Evolutionary conservation across 768 basidiomycete genomes (phyloP).

Genomic region (Galerina sulciceps): DNA sequence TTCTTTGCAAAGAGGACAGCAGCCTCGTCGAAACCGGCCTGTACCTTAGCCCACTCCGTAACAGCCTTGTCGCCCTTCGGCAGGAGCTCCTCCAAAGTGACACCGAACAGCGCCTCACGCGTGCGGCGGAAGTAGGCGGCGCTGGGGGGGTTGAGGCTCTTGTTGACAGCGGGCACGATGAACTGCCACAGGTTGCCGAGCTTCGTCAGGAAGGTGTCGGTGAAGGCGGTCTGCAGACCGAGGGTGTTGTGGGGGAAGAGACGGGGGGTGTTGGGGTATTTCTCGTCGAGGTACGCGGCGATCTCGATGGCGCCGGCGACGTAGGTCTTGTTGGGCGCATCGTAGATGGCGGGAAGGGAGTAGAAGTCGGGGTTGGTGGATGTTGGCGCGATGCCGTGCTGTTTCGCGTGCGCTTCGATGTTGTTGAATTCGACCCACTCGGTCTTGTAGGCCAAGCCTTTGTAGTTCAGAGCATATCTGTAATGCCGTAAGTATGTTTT

Average conservation of each 20-base stretch:
- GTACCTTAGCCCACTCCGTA: constrained; percentile 11
- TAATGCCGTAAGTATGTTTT: too few species aligned
- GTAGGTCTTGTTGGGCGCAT: constrained; percentile 38
- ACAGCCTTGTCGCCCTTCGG: constrained; percentile 13
- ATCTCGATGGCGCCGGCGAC: constrained; percentile 48
- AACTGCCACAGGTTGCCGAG: constrained; percentile 4
- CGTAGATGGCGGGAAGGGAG: constrained; percentile 52
- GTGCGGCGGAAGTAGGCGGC: constrained; percentile 15
- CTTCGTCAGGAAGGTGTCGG: not conserved
- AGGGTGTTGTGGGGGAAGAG: constrained; percentile 14
- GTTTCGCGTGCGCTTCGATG: constrained; percentile 36
- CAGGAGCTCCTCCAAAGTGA: constrained; percentile 13
- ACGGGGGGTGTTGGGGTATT: constrained; percentile 39
- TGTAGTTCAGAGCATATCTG: constrained; percentile 29
- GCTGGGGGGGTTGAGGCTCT: constrained; percentile 9
- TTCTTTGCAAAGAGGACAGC: constrained; percentile 13
- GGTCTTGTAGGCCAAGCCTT: constrained; percentile 31
- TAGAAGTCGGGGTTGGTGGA: constrained; percentile 34
- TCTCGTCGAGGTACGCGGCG: constrained; percentile 51
- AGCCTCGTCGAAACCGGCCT: constrained; percentile 7
- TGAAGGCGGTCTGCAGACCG: constrained; percentile 15
- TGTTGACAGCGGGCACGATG: constrained; percentile 7
- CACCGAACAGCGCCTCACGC: constrained; percentile 11
- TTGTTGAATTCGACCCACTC: constrained; percentile 54
- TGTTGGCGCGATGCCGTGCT: constrained; percentile 40